Base-by-base conservation (phyloP, 352 stramenopile species). In the Phytophthora vignae region DNA sequence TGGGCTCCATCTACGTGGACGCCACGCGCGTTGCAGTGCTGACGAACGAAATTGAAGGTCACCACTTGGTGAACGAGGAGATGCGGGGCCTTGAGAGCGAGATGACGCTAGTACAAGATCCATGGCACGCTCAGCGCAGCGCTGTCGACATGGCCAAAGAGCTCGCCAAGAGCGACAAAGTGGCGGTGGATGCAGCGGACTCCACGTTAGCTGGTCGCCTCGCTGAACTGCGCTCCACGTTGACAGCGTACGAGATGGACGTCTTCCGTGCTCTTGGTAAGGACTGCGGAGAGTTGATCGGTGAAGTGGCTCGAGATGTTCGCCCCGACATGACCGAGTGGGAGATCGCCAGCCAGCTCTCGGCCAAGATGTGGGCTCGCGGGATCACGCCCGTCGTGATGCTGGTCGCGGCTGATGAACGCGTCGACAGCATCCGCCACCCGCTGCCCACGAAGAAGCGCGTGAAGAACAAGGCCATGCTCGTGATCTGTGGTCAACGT, bases 41-140 rank as follows among this genome's bases (percentile, higher is more conserved):
- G 60, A 92, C 84, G 15, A 94, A 90, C 60, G 79, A 90, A 64
- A 92, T 94, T 31, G 86, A 94, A 76, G 86, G 84, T 31, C 83
- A 94, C 64, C 85, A 81, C 4, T 63, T 94, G 29, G 68, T 91
- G n/a, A 74, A 90, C 55, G 83, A 94, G 57, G 86, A 92, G 66
- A 75, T 94, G 46, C 71, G 77, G 55, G 86, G 83, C 1, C 77
- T 94, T 6, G 65, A 88, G 50, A 49, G 54, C 6, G 67, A 81
- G 3, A 50, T 90, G 55, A 77, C 65, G 54, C 73, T 88, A 12
- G 74, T 86, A 21, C 61, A 81, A 55, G 80, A 91, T 59, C 81
- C 82, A 22, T 94, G 86, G 84, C 78, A 90, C 55, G 79, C 72
- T 17, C 71, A 82, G 56, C 70, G 71, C 15, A 80, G 63, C 40